Percentiles rank a stretch among this genome's conserved stretches.
Evolutionary conservation across 352 stramenopile genomes (phyloP).

Genomic region (Phytophthora tentaculata): DNA sequence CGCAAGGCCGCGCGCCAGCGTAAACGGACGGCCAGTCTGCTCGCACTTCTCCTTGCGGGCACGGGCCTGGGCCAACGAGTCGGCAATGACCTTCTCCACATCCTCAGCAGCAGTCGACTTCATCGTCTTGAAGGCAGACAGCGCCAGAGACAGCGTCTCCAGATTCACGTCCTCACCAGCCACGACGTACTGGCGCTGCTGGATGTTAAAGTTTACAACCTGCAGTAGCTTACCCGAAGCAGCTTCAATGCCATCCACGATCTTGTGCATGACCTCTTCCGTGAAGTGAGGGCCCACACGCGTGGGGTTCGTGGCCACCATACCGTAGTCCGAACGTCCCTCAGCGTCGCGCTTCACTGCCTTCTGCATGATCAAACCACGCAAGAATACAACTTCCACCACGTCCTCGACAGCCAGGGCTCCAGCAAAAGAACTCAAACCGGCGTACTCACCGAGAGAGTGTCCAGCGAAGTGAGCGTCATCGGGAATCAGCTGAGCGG

Average conservation of each 20-base stretch:
- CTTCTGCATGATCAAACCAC: slow-evolving; percentile 72
- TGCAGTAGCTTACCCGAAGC: slow-evolving; percentile 81
- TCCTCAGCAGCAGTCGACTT: slow-evolving; percentile 53
- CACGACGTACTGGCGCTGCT: slow-evolving; percentile 86
- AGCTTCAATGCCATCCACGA: slow-evolving; percentile 71
- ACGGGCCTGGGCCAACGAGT: slow-evolving; percentile 61
- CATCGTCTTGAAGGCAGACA: slow-evolving; percentile 60
- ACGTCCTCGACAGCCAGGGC: slow-evolving; percentile 78
- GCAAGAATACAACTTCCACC: slow-evolving; percentile 85
- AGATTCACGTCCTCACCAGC: slow-evolving; percentile 85
- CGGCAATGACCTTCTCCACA: slow-evolving; percentile 59
- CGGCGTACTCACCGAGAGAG: slow-evolving; percentile 89
- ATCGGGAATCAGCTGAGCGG: slow-evolving; percentile 70
- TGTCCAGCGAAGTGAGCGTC: slow-evolving; percentile 84
- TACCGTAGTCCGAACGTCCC: slow-evolving; percentile 85
- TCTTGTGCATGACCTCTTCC: slow-evolving; percentile 67
- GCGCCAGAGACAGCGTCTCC: slow-evolving; percentile 72
- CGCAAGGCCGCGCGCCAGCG: slow-evolving; percentile 63
- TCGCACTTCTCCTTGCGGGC: slow-evolving; percentile 68
- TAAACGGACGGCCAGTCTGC: slow-evolving; percentile 61
- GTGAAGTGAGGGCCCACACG: slow-evolving; percentile 78
- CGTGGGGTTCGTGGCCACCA: slow-evolving; percentile 85
- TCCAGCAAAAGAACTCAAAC: slow-evolving; percentile 78
- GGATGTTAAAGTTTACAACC: slow-evolving; percentile 91
- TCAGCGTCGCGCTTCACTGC: slow-evolving; percentile 59